Base-by-base conservation (phyloP, 345 rosid genomes). In the Syzygium jambos region DNA sequence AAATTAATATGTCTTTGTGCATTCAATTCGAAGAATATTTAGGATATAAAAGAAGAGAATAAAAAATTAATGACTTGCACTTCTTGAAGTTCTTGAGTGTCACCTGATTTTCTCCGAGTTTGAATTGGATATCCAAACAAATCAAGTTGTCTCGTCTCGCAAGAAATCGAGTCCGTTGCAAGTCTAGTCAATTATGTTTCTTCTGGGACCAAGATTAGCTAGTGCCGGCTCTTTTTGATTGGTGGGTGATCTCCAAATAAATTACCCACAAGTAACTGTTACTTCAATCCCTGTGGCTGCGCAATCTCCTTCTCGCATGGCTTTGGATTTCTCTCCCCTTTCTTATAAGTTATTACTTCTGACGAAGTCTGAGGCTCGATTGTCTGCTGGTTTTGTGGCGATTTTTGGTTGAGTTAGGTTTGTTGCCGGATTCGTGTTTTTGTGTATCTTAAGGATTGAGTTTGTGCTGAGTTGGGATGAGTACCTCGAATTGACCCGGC, bases 81-180 rank as follows among this genome's bases (percentile, higher is more conserved):
- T 59, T 13, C 1, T 51, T n/a, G 11, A 51, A 51, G 52, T 12
- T 2, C 52, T 25, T 4, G 2, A 5, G 15, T 59, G 11, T 59
- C 0, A 10, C n/a, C 25, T 27, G 6, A n/a, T 59, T 6, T 59
- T 59, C 4, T 0, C 27, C n/a, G 0, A 25, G 30, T 59, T 59
- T 59, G n/a, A 27, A 59, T 59, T 25, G 3, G 30, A 2, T 3
- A 0, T 27, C 2, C 0, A 2, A 59, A 27, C 65, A 27, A 27
- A 6, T 59, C 29, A 59, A 0, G 0, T 27, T 11, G 65, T 59
- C 65, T 59, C 1, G 3, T 10, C 65, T 59, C 0, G 1, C 7
- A 0, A 59, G 15, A 27, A 59, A 59, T 6, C 4, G 0, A 7
- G 16, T 59, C 30, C 11, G 15, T 59, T 25, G 15, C 15, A 59